Evolutionary conservation across 257 asterid species (phyloP).

Genomic region (Solanum megistacrolobum): DNA sequence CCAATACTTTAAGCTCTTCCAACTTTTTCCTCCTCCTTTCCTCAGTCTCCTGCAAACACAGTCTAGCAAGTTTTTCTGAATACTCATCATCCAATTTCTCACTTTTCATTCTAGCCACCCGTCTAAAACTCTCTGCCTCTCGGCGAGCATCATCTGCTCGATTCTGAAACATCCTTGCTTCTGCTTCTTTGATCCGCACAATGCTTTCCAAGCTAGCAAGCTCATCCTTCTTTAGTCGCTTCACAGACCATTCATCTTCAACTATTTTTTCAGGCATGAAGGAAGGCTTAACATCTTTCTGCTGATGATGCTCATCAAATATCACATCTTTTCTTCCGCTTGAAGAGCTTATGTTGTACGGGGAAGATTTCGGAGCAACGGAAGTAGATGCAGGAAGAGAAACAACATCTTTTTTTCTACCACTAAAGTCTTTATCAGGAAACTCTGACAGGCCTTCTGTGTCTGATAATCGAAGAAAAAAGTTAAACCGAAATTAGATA

Average conservation of each 20-base stretch:
- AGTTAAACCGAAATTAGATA: background rate
- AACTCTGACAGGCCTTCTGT: slow-evolving; percentile 32
- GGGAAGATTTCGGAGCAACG: slow-evolving; percentile 32
- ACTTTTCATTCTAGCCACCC: slow-evolving; percentile 43
- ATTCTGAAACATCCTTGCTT: slow-evolving; percentile 78
- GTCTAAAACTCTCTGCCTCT: slow-evolving; percentile 56
- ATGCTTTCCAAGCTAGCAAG: slow-evolving; percentile 70
- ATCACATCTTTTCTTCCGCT: slow-evolving; percentile 12
- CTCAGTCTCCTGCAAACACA: slow-evolving; percentile 65
- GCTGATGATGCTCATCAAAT: slow-evolving; percentile 23
- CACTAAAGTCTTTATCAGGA: slow-evolving; percentile 26
- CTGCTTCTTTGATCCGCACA: slow-evolving; percentile 81
- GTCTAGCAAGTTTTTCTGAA: slow-evolving; percentile 43
- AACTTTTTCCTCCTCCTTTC: slow-evolving; percentile 52
- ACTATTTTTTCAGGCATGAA: slow-evolving; percentile 30
- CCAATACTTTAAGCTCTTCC: slow-evolving; percentile 72
- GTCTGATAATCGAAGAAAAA: slow-evolving; percentile 17
- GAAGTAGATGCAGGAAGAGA: slow-evolving; percentile 30
- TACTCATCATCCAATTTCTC: slow-evolving; percentile 77
- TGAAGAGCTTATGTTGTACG: slow-evolving; percentile 22
- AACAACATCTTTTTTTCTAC: slow-evolving; percentile 19
- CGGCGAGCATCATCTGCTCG: slow-evolving; percentile 80
- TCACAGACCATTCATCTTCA: slow-evolving; percentile 94
- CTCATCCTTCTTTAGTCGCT: slow-evolving; percentile 54
- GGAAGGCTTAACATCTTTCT: slow-evolving; percentile 23